phyloP scores from a whole-genome alignment of 148 eudicot genomes.

The Polygonum maritimum region DNA sequence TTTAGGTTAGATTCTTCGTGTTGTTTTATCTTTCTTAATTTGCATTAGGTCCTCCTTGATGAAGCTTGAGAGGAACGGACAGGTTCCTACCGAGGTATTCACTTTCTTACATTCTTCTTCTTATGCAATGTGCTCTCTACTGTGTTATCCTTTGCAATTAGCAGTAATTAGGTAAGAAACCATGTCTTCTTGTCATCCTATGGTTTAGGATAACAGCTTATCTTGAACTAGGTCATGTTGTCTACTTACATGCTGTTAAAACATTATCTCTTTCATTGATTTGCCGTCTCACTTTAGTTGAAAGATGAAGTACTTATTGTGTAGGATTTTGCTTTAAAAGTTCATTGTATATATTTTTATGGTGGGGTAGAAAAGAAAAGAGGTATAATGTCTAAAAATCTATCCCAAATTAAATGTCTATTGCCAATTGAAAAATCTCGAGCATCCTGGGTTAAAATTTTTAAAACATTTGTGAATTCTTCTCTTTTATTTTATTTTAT shows the following conservation, averaged over 20 bases:
- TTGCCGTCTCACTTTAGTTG: background rate
- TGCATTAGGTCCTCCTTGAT: constrained; percentile 69
- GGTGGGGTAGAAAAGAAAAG: too few relatives aligned
- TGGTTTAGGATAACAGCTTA: background rate
- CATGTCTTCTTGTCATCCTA: background rate
- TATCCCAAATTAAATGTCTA: too few relatives aligned
- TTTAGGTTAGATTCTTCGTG: background rate
- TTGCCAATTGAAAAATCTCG: too few relatives aligned
- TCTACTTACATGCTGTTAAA: background rate
- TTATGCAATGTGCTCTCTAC: background rate
- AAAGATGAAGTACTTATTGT: background rate
- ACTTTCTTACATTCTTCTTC: background rate
- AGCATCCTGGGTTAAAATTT: too few relatives aligned
- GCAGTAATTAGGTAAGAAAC: background rate
- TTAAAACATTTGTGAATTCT: too few relatives aligned
- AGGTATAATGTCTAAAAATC: too few relatives aligned
- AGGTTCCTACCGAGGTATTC: constrained; percentile 78
- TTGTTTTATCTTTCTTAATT: background rate
- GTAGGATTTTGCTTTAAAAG: background rate
- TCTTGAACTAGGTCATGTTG: too few relatives aligned
- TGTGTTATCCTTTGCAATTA: background rate
- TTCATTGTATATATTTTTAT: too few relatives aligned
- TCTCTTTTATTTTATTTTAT: too few relatives aligned
- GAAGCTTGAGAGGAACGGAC: constrained; percentile 91
- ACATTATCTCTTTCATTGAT: background rate